Evolutionary conservation across 257 asterid species (phyloP), one percentile per base, ranked within the genome.

Genomic region (Eucommia ulmoides): DNA sequence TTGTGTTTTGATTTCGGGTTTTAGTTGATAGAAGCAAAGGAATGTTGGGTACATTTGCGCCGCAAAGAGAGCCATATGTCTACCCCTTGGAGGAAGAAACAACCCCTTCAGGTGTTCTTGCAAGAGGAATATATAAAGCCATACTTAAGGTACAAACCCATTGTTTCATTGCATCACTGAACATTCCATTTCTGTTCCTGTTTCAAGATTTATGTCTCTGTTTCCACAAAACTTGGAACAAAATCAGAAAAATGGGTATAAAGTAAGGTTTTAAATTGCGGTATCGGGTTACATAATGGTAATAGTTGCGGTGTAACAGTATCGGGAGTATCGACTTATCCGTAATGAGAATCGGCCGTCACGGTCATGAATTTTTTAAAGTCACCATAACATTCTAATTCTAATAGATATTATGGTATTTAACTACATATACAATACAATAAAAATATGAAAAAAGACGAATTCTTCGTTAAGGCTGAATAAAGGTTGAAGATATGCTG

Each of bases 1-100:
- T n/a, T n/a, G n/a, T n/a, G n/a, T n/a, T n/a, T n/a, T 54, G 56
- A 23, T 74, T 47, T 50, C 64, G 51, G 25, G 46, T 64, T 60
- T 63, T 69, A 80, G 87, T 80, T 58, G 94, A 82, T 60, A 76
- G 60, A 70, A 83, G 80, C 66, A 64, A 73, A 54, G 94, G 91
- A 50, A 83, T 83, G 91, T 56, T 83, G 24, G 94, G 94, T 46
- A 80, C 94, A 3, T 83, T 80, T 66, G 94, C 87, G 62, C 94
- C 91, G 35, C 91, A 66, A 11, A 69, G 68, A 54, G 83, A 77
- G 50, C 74, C 88, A 0, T 79, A 76, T 24, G 61, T 60, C n/a
- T 80, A 74, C 64, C 66, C 66, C 57, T 59, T 82, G 50, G 93
- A 82, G 72, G 83, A 79, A 67, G 88, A 83, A 66, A 83, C 84